Conservation (phyloP, 352 stramenopile genomes). For the Hyaloperonospora brassicae region DNA sequence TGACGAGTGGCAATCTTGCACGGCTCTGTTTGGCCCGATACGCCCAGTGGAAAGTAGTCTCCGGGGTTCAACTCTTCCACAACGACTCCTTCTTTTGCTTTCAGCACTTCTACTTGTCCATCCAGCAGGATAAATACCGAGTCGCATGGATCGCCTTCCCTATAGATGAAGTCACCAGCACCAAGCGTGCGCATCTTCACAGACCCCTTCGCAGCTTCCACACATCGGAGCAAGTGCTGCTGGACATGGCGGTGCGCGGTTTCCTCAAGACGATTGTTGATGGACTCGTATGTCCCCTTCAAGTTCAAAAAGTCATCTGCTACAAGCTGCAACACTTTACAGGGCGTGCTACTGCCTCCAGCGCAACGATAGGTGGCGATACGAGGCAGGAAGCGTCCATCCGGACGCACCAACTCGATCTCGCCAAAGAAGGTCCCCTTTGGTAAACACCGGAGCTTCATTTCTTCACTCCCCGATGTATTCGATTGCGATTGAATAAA, state of each 20-base stretch:
- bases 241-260: conserved; percentile 54
- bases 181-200: conserved; percentile 56
- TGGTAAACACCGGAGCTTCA: conserved; percentile 50
- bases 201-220: conserved; percentile 62
- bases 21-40: conserved; percentile 55
- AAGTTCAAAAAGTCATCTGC: conserved; percentile 74
- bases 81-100: conserved; percentile 52
- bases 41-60: conserved; percentile 76
- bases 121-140: conserved; percentile 77
- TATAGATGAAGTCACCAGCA: conserved; percentile 66
- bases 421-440: conserved; percentile 77
- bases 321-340: conserved; percentile 74
- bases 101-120: conserved; percentile 63
- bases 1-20: conserved; percentile 65
- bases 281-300: conserved; percentile 62
- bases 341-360: conserved; percentile 31
- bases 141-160: conserved; percentile 64
- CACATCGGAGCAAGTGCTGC: conserved; percentile 67
- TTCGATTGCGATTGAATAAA: conserved; percentile 16
- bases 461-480: conserved; percentile 29
- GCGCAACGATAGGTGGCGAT: conserved; percentile 67
- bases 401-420: conserved; percentile 65
- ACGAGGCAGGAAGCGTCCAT: conserved; percentile 55
- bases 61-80: conserved; percentile 63
- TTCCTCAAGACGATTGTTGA: conserved; percentile 58